These are phyloP conservation scores for Phytophthora rubi DNA, from an alignment of 352 stramenopile species.

Conservation along the genomic window DNA sequence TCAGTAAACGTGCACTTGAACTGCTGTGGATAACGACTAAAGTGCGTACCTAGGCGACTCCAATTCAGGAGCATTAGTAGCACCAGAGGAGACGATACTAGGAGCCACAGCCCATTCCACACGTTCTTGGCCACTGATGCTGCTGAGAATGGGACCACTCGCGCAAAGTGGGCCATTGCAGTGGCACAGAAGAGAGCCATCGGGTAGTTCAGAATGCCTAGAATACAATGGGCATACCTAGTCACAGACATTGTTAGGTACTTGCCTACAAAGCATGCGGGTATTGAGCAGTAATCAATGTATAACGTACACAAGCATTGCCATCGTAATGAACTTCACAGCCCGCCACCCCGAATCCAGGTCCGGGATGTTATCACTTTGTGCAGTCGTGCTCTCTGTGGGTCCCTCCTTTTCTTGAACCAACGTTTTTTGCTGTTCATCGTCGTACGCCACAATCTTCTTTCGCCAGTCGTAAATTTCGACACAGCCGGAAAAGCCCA, in stretches of 20 bases:
- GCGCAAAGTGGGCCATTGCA: slow-evolving; percentile 65
- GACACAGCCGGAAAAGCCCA: slow-evolving; percentile 47
- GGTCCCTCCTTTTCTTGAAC: background rate
- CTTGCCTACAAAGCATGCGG: background rate
- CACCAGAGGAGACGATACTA: slow-evolving; percentile 56
- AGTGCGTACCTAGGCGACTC: slow-evolving; percentile 29
- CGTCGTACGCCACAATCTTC: slow-evolving; percentile 45
- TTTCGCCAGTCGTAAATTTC: slow-evolving; percentile 50
- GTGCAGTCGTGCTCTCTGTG: background rate
- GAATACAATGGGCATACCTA: slow-evolving; percentile 72
- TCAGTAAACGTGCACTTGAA: background rate
- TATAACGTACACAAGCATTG: slow-evolving; percentile 57
- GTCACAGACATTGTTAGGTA: slow-evolving; percentile 12
- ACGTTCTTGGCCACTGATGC: slow-evolving; percentile 32
- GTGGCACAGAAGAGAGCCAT: slow-evolving; percentile 78
- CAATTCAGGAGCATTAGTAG: slow-evolving; percentile 41
- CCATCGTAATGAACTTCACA: slow-evolving; percentile 65
- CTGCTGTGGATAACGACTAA: slow-evolving; percentile 24
- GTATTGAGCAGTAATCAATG: background rate
- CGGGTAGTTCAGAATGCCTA: slow-evolving; percentile 85
- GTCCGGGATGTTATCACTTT: slow-evolving; percentile 10
- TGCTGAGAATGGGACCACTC: slow-evolving; percentile 48
- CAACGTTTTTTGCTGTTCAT: slow-evolving; percentile 33
- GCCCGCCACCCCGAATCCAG: slow-evolving; percentile 60
- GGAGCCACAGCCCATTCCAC: slow-evolving; percentile 52